Evolutionary conservation across 1,139 yeast genomes (phyloP).

Genomic region (Pichia sp.): DNA sequence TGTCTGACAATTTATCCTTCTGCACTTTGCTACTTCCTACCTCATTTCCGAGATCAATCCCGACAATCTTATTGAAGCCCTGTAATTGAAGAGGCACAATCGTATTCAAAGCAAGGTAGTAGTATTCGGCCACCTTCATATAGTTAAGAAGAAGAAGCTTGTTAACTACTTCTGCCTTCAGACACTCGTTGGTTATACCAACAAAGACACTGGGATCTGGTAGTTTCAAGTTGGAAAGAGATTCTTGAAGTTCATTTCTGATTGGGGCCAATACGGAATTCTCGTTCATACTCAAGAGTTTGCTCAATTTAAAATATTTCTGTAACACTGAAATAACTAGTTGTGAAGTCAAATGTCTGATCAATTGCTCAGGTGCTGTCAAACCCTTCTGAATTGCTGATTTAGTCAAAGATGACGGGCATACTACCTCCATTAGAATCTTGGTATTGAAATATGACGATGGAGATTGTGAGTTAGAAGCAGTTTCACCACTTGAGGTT

Average conservation of each 20-base stretch:
- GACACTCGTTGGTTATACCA: constrained; percentile 32
- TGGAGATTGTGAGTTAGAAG: too few species aligned
- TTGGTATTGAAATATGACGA: too few species aligned
- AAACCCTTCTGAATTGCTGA: constrained; percentile 53
- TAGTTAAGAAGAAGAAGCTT: constrained; percentile 31
- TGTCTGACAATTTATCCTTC: constrained; percentile 31
- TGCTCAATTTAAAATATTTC: constrained; percentile 39
- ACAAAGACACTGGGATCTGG: constrained; percentile 44
- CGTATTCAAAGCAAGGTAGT: constrained; percentile 14
- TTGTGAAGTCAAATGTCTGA: constrained; percentile 61
- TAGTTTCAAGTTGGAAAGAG: constrained; percentile 30
- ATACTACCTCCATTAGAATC: constrained; percentile 40
- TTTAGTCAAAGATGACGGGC: constrained; percentile 64
- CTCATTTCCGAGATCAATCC: constrained; percentile 7
- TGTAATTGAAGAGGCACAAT: constrained; percentile 15
- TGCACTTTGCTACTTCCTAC: background rate
- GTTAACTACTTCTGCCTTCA: constrained; percentile 26
- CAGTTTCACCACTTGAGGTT: constrained; percentile 2
- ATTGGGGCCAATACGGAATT: constrained; percentile 25
- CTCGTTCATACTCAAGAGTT: constrained; percentile 29
- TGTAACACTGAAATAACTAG: constrained; percentile 47
- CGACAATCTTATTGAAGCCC: constrained; percentile 13
- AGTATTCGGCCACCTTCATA: constrained; percentile 19
- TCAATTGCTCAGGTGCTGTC: constrained; percentile 44
- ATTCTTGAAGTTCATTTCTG: constrained; percentile 31